These are phyloP conservation scores for Trichoderma oligosporum DNA, from an alignment of 2,329 filamentous ascomycete species.

Conservation along the genomic window DNA sequence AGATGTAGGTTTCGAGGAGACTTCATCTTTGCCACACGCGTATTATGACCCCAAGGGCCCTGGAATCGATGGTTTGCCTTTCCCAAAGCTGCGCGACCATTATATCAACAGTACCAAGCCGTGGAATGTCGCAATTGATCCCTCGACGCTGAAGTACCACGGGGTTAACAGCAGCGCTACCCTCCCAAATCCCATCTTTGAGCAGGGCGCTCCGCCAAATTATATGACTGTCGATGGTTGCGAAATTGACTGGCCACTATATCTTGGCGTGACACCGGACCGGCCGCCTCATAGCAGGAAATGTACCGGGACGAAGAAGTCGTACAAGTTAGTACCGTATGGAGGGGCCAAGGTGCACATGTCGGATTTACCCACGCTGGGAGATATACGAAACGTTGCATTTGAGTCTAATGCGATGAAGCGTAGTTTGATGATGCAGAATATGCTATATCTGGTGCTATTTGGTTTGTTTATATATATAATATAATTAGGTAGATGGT, in stretches of 20 bases:
- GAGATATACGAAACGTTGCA: background rate
- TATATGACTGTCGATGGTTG: slow-evolving; percentile 37
- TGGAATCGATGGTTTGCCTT: slow-evolving; percentile 24
- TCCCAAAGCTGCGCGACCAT: slow-evolving; percentile 30
- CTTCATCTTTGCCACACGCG: slow-evolving; percentile 25
- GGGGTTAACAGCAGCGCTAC: slow-evolving; percentile 24
- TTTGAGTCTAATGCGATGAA: too few species aligned
- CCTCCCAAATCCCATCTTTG: slow-evolving; percentile 30
- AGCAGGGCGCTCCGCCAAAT: slow-evolving; percentile 32
- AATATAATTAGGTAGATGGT: too few species aligned
- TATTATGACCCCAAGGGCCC: slow-evolving; percentile 22
- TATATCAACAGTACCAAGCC: slow-evolving; percentile 32
- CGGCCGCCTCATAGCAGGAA: slow-evolving; percentile 20
- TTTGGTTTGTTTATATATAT: too few species aligned
- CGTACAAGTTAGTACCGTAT: slow-evolving; percentile 41
- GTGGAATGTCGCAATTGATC: slow-evolving; percentile 32
- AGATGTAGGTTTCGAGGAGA: slow-evolving; percentile 33
- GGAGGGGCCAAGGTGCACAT: slow-evolving; percentile 46
- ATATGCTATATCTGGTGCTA: too few species aligned
- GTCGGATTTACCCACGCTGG: slow-evolving; percentile 25
- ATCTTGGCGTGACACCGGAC: slow-evolving; percentile 33
- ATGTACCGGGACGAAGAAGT: slow-evolving; percentile 29
- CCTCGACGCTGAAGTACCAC: slow-evolving; percentile 27
- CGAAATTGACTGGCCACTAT: slow-evolving; percentile 34
- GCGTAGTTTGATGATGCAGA: too few species aligned